A percentile compares a stretch with the other conserved stretches of the same genome.
phyloP scores from a whole-genome alignment of 2,329 filamentous ascomycete genomes.

The Phyllosticta citrichinensis region DNA sequence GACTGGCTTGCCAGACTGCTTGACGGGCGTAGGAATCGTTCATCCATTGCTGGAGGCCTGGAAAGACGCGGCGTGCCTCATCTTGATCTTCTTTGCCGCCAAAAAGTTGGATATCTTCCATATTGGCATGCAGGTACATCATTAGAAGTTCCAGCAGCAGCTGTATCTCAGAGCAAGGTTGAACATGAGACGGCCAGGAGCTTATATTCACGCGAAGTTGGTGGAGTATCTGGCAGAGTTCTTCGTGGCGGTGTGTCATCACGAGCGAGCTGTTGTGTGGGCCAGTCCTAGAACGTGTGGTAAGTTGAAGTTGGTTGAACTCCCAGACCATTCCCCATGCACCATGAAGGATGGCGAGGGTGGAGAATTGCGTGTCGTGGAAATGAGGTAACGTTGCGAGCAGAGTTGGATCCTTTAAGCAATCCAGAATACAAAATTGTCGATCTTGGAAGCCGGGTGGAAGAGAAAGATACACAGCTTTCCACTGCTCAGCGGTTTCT shows the following conservation, averaged over 20 bases:
- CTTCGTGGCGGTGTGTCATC: slow-evolving; percentile 46
- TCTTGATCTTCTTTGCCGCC: slow-evolving; percentile 58
- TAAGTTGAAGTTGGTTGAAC: slow-evolving; percentile 11
- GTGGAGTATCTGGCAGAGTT: slow-evolving; percentile 50
- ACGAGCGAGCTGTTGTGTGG: slow-evolving; percentile 3
- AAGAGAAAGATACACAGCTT: slow-evolving; percentile 43
- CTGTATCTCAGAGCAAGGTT: slow-evolving; percentile 4
- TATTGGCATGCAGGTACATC: slow-evolving; percentile 54
- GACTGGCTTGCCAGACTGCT: slow-evolving; percentile 58
- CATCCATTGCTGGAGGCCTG: slow-evolving; percentile 50
- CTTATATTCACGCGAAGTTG: slow-evolving; percentile 39
- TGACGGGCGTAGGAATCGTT: slow-evolving; percentile 46
- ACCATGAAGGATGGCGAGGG: slow-evolving; percentile 1
- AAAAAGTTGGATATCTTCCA: slow-evolving; percentile 58
- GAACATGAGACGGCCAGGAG: slow-evolving; percentile 8
- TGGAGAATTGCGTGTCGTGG: slow-evolving; percentile 34
- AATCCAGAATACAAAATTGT: neutral
- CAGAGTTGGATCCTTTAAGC: slow-evolving; percentile 38
- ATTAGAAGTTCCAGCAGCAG: slow-evolving; percentile 43
- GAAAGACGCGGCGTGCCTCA: slow-evolving; percentile 51
- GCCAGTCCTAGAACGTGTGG: slow-evolving; percentile 5
- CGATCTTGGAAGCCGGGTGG: slow-evolving; percentile 10
- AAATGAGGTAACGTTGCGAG: slow-evolving; percentile 39
- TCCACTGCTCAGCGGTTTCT: slow-evolving; percentile 54
- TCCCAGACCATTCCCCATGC: slow-evolving; percentile 9